A percentile compares a stretch with the other conserved stretches of the same genome.
Conservation (phyloP, 129 eudicot genomes). For the Tagetes patula region DNA sequence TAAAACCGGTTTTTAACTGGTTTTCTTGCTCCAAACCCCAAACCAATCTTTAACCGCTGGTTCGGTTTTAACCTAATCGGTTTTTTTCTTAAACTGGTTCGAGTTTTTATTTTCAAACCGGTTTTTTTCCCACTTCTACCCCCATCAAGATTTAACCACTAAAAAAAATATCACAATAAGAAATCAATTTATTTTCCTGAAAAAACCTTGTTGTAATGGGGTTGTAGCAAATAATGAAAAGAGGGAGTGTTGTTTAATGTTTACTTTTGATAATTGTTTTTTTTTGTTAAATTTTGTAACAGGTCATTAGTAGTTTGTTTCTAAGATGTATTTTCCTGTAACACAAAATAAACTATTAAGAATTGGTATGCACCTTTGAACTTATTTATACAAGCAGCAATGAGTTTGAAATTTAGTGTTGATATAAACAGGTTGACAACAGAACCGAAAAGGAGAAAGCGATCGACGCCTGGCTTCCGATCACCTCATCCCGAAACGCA, state of each 20-base stretch:
- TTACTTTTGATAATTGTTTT: not conserved
- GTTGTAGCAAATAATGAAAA: too few species aligned
- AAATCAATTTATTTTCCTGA: not conserved
- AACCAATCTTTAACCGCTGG: too few species aligned
- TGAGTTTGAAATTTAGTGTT: not conserved
- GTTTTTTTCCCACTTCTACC: not conserved
- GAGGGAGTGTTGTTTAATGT: not conserved
- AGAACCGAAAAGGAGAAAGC: conserved; percentile 45
- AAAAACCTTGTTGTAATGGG: not conserved
- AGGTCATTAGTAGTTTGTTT: too few species aligned
- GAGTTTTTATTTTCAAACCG: too few species aligned
- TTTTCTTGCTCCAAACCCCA: too few species aligned
- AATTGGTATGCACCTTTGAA: too few species aligned
- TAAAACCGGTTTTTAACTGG: too few species aligned
- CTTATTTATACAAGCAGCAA: not conserved
- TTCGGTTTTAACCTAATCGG: too few species aligned
- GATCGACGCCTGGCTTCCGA: conserved; percentile 57
- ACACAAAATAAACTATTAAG: too few species aligned
- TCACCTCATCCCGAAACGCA: conserved; percentile 51
- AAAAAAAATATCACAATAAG: not conserved
- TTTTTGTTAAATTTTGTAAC: too few species aligned
- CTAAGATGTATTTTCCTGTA: too few species aligned
- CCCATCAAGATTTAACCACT: not conserved
- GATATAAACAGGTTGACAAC: conserved; percentile 38
- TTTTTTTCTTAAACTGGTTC: too few species aligned